Evolutionary conservation across 495 filamentous ascomycete species (phyloP).

Genomic region (Tuber magnatum): DNA sequence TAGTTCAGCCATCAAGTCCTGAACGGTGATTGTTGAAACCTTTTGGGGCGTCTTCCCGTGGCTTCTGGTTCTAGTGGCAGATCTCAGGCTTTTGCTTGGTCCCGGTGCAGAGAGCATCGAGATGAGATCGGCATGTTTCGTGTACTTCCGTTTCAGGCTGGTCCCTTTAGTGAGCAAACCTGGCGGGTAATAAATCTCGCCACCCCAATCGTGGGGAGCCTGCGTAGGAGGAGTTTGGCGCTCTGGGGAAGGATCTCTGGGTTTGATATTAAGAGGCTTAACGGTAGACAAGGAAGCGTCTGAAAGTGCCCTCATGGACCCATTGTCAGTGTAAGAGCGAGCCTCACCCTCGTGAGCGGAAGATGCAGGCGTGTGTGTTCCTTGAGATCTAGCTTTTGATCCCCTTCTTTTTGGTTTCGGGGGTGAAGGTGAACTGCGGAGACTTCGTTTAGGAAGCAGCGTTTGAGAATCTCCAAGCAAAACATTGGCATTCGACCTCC

Average conservation of each 20-base stretch:
- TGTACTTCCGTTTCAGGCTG: conserved; percentile 64
- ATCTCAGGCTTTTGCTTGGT: conserved; percentile 60
- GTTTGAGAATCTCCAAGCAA: conserved; percentile 27
- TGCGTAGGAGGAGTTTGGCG: conserved; percentile 11
- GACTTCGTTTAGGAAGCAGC: conserved; percentile 35
- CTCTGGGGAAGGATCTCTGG: conserved; percentile 24
- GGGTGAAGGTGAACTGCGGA: conserved; percentile 33
- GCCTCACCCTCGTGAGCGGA: conserved; percentile 24
- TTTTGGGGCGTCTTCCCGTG: conserved; percentile 53
- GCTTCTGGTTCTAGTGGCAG: conserved; percentile 52
- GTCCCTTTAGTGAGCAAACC: conserved; percentile 18
- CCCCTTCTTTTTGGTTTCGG: conserved; percentile 34
- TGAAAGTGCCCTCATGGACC: conserved; percentile 27
- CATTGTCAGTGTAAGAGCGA: conserved; percentile 16
- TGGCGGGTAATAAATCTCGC: conserved; percentile 19
- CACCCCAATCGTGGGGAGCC: conserved; percentile 11
- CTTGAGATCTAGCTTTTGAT: conserved; percentile 30
- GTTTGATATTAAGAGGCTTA: conserved; percentile 36
- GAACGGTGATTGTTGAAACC: conserved; percentile 57
- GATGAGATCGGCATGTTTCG: conserved; percentile 87
- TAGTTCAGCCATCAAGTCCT: conserved; percentile 73
- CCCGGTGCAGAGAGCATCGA: conserved; percentile 77
- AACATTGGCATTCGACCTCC: conserved; percentile 9
- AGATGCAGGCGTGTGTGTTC: conserved; percentile 22
- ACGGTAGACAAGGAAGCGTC: conserved; percentile 38